A percentile compares a stretch with the other conserved stretches of the same genome.
Conservation (phyloP, 2,329 filamentous ascomycete genomes). For the Ceratocystis diversiconidia region DNA sequence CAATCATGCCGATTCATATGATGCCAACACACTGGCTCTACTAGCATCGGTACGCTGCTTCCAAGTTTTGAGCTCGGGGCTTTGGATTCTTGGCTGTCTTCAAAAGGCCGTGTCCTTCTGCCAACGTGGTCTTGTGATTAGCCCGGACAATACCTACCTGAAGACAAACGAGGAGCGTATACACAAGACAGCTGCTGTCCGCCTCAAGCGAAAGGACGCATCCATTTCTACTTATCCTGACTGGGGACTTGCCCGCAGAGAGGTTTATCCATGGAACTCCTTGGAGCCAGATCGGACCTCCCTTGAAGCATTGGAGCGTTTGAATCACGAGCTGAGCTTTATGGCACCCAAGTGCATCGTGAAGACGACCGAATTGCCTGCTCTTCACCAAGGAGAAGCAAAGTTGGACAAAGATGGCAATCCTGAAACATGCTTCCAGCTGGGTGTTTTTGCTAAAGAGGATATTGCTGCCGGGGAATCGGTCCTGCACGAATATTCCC, state of each 20-base stretch:
- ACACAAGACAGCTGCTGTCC: slow-evolving; percentile 35
- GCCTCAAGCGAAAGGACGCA: slow-evolving; percentile 33
- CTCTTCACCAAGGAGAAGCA: slow-evolving; percentile 44
- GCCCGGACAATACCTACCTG: slow-evolving; percentile 42
- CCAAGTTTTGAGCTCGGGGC: slow-evolving; percentile 42
- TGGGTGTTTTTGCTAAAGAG: slow-evolving; percentile 78
- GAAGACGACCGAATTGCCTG: slow-evolving; percentile 58
- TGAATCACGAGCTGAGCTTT: slow-evolving; percentile 55
- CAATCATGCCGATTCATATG: not conserved
- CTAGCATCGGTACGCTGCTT: slow-evolving; percentile 39
- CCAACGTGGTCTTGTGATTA: slow-evolving; percentile 42
- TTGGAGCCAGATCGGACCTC: slow-evolving; percentile 58
- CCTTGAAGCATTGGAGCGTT: slow-evolving; percentile 49
- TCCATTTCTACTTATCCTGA: slow-evolving; percentile 49
- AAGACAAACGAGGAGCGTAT: slow-evolving; percentile 40
- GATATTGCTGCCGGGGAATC: slow-evolving; percentile 64
- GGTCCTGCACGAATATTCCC: slow-evolving; percentile 68
- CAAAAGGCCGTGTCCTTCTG: slow-evolving; percentile 54
- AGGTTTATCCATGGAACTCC: slow-evolving; percentile 56
- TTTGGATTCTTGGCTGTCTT: slow-evolving; percentile 52
- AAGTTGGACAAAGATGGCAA: slow-evolving; percentile 33
- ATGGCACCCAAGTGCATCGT: slow-evolving; percentile 76
- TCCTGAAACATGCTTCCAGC: slow-evolving; percentile 52
- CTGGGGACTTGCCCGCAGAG: slow-evolving; percentile 52
- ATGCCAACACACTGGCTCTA: slow-evolving; percentile 27